phyloP scores from a whole-genome alignment of 2,329 filamentous ascomycete genomes.

The Beauveria scarabaeidicola region DNA sequence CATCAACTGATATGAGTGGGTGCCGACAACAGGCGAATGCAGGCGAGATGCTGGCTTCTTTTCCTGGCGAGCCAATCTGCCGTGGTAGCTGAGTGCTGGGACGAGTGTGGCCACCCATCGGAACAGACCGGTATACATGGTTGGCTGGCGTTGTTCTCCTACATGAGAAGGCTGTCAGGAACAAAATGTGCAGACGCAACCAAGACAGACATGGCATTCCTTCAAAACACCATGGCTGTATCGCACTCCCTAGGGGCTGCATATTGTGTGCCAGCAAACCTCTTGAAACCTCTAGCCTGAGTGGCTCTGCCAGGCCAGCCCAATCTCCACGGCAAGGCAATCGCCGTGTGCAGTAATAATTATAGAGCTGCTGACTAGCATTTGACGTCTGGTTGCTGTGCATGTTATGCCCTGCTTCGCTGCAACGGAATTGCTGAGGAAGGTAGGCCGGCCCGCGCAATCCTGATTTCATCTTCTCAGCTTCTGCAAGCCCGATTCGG shows the following conservation, averaged over 20 bases:
- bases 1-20: slow-evolving; percentile 2
- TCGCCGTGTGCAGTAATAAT: background rate
- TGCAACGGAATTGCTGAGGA: background rate
- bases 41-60: background rate
- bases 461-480: background rate
- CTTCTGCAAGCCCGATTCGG: background rate
- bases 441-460: background rate
- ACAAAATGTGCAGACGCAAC: background rate
- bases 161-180: background rate
- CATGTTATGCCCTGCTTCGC: background rate
- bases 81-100: background rate
- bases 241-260: background rate
- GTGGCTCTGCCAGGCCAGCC: background rate
- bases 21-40: background rate
- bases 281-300: background rate
- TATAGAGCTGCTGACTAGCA: background rate
- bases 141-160: background rate
- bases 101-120: background rate
- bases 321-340: background rate
- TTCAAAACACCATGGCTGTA: background rate
- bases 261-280: background rate
- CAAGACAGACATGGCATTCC: background rate
- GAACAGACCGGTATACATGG: background rate
- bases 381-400: background rate
- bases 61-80: background rate